Evolutionary conservation across 805 yeast genomes (phyloP), one percentile per base, ranked within the genome.

Genomic region (Saccharomycopsis javanensis): DNA sequence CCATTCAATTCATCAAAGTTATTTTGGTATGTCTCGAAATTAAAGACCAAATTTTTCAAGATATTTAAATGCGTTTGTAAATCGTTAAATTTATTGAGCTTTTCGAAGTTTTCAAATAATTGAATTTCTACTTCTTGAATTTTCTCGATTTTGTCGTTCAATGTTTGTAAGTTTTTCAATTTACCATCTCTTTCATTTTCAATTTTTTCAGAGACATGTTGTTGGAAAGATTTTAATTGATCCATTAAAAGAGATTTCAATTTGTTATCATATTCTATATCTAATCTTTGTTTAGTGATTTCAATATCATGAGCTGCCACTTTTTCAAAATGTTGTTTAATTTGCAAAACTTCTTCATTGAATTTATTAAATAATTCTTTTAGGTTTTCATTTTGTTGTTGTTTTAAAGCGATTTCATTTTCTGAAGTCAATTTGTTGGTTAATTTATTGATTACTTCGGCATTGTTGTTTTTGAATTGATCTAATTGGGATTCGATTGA

Each of bases 101-200:
- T 55, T 18, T 75, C 76, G 16, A 82, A 75, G 53, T 75, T 64
- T 34, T 72, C 69, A 64, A 80, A 63, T 62, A 72, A 56, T 66
- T 71, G 64, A 68, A 69, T 56, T 75, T 60, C 84, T 58, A 86
- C 73, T 33, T 76, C 71, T 67, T 80, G 84, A 60, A 92, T 75
- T 35, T 78, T 75, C 27, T 70, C 74, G 54, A 86, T 73, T 64
- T 82, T 77, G 10, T 72, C 61, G 63, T 79, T 74, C 57, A 94
- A 76, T 57, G 81, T 79, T 34, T 78, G 77, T 65, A 94, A 76
- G 64, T 85, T 77, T 51, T 85, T 77, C 64, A 91, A 79, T 67
- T 94, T 83, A 28, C 90, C 88, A 61, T 83, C 76, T 72, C 98
- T 83, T 75, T 86, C 96, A 11, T 68, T 61, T 61, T 85, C 91